Base-by-base conservation (phyloP, 2,329 filamentous ascomycete genomes). In the Chaetothyriales sp. region DNA sequence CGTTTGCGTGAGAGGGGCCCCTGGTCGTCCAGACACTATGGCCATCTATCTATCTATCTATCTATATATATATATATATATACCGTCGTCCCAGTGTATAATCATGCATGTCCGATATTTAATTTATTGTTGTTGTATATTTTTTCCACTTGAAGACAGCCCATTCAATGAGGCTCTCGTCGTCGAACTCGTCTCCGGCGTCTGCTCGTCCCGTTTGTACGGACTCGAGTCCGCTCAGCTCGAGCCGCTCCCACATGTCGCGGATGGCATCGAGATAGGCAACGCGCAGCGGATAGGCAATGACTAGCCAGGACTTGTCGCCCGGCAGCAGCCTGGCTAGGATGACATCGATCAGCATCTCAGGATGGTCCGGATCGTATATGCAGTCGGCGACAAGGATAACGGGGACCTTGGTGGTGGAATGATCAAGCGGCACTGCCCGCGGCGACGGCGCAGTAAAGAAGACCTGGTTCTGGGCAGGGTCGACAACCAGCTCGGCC, bases 161-260 rank as follows among this genome's bases (percentile, higher is more conserved):
- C 69, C 69, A 73, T 68, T 70, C 72, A 54, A 69, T 71, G 18
- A 65, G 63, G 15, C 71, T 65, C 46, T 68, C 68, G 26, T 64
- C 62, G 55, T 72, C 68, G 70, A 70, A 73, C 51, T 71, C 70
- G 47, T 69, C 68, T 2, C 68, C 69, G 1, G 62, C 61, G 56
- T 72, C 70, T 48, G 70, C 64, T 15, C 69, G 69, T 49, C 72
- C 66, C 49, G 68, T 65, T 77, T 59, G 52, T 10, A 68, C 52
- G 49, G 64, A 64, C 47, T 64, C 64, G 42, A 71, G 55, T 2
- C 67, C 67, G 1, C 58, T 57, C 1, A 54, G 60, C 49, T 70
- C 67, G 36, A 71, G 61, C 43, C 60, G 54, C 47, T 60, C 54
- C 69, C 69, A 71, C 20, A 71, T 53, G 32, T 69, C 66, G 20